Conservation (phyloP, 495 filamentous ascomycete species). For the Lasiosphaeria miniovina region DNA sequence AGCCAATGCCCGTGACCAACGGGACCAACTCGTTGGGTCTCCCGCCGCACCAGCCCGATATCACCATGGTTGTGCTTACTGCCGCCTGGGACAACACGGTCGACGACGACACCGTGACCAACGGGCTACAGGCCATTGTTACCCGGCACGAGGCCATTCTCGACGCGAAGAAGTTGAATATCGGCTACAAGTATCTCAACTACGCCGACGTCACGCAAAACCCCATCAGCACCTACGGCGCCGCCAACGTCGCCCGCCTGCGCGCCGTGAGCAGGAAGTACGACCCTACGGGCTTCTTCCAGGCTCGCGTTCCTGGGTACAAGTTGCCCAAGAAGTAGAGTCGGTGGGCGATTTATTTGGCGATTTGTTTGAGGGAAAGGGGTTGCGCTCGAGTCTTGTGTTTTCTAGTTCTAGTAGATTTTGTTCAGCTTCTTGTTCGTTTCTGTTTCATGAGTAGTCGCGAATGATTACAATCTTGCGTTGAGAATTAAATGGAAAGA, state of each 20-base stretch:
- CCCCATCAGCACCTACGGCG: slow-evolving; percentile 35
- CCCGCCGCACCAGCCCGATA: background rate
- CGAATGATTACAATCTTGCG: no score
- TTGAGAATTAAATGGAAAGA: no score
- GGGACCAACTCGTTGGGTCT: slow-evolving; percentile 15
- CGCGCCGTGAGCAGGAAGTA: slow-evolving; percentile 39
- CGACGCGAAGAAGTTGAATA: background rate
- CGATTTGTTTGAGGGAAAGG: no score
- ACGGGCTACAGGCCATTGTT: background rate
- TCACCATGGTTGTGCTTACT: slow-evolving; percentile 8
- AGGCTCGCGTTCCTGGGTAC: slow-evolving; percentile 33
- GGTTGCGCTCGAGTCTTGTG: no score
- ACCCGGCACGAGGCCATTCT: background rate
- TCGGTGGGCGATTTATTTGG: no score
- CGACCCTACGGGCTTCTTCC: slow-evolving; percentile 47
- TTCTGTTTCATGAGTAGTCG: no score
- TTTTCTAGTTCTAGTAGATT: no score
- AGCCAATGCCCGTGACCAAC: slow-evolving; percentile 16
- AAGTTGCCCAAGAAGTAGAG: slow-evolving; percentile 14
- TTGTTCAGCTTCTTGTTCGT: no score
- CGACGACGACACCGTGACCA: slow-evolving; percentile 5
- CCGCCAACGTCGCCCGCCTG: slow-evolving; percentile 38
- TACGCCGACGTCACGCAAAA: background rate
- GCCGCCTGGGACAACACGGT: slow-evolving; percentile 3
- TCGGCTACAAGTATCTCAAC: background rate